Evolutionary conservation across 164 flowering plant species (phyloP), one percentile per base, ranked within the genome.

Genomic region (Nelumbo lutea): DNA sequence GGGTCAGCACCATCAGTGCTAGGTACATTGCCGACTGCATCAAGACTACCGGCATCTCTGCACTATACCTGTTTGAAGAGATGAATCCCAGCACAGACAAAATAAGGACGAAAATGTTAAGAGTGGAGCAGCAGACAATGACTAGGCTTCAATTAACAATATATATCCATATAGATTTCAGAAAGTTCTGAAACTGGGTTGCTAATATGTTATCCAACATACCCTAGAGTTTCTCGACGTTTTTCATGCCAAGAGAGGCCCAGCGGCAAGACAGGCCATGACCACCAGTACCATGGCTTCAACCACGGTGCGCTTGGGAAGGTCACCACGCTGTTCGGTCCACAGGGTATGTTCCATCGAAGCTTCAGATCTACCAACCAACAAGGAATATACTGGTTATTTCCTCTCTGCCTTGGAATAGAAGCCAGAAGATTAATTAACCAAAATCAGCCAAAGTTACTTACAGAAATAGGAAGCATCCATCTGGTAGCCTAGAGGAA

Each of bases 211-310:
- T 53, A 11, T 53, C 57, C 14, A 27, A 27, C 66, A 79, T 80
- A 89, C 89, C 96, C 92, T 0, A 89, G 73, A 56, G 83, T 85
- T 60, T 77, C 70, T 9, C 71, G 85, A 39, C 96, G 88, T 53
- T 74, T 78, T 62, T 81, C 82, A 63, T 89, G 96, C 96, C 96
- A 89, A 9, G 75, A 58, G 56, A 89, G 27, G 75, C 96, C 96
- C 40, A 89, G 60, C 3, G 92, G 96, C 27, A 89, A 81, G 64
- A 86, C 88, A 68, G 96, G 96, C 83, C 85, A 89, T 40, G 96
- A 83, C 96, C 96, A 89, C 96, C 96, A 89, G 47, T 89, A 86
- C 96, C 96, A 89, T 47, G 92, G 92, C 73, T 89, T 89, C 63
- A 89, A 56, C 86, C 86, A 85, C 10, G 83, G 78, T 6, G 88